phyloP scores from a whole-genome alignment of 2,329 filamentous ascomycete genomes.

The Biscogniauxia marginata region DNA sequence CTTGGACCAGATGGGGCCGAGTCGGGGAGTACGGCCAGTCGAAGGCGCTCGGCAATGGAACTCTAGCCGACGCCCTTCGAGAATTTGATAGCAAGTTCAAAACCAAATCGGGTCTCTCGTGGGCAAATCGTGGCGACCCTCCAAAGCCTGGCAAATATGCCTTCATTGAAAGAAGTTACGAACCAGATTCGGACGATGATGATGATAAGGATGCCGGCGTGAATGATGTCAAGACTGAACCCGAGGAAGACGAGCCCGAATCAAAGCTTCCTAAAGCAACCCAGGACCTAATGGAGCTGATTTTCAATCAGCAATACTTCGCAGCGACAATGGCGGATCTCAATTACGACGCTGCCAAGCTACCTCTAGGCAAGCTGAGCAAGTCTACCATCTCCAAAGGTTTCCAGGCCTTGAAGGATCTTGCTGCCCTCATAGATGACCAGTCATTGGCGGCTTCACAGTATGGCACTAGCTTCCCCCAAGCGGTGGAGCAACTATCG shows the following conservation, averaged over 20 bases:
- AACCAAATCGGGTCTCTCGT: constrained; percentile 57
- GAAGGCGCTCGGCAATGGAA: constrained; percentile 42
- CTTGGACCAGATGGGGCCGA: constrained; percentile 80
- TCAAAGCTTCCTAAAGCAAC: constrained; percentile 42
- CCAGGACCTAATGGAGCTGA: constrained; percentile 72
- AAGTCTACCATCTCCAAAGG: constrained; percentile 73
- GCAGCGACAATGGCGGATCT: constrained; percentile 62
- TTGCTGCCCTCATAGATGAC: constrained; percentile 65
- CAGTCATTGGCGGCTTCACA: constrained; percentile 43
- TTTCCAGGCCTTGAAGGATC: constrained; percentile 73
- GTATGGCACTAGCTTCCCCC: constrained; percentile 38
- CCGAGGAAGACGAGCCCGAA: constrained; percentile 21
- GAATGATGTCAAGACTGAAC: constrained; percentile 23
- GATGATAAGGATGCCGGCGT: constrained; percentile 31
- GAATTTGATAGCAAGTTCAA: constrained; percentile 62
- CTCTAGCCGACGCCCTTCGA: constrained; percentile 43
- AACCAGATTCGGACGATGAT: constrained; percentile 57
- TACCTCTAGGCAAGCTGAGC: constrained; percentile 82
- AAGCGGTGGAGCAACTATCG: constrained; percentile 62
- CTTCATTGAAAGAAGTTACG: constrained; percentile 77
- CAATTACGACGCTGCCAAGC: constrained; percentile 72
- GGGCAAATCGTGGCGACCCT: constrained; percentile 50
- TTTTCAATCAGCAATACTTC: constrained; percentile 79
- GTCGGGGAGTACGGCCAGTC: constrained; percentile 62
- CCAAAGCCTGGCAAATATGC: constrained; percentile 71